Evolutionary conservation across 192 early-diverging fungal genomes (phyloP).

Genomic region (Linderina pennispora): DNA sequence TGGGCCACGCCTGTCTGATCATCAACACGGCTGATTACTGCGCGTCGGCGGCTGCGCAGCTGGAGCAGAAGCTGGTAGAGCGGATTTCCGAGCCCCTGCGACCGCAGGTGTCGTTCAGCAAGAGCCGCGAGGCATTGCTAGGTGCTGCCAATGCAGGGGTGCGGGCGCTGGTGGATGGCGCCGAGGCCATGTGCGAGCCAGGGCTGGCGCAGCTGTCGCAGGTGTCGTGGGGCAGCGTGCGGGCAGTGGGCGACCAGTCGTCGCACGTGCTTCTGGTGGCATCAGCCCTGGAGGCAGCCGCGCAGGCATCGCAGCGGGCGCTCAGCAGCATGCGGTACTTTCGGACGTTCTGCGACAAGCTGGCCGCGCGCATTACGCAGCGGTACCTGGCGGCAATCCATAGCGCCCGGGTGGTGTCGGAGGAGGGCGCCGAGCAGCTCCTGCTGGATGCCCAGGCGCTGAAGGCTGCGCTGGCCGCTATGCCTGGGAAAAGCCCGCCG

Average conservation of each 20-base stretch:
- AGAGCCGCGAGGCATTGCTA: conserved; percentile 75
- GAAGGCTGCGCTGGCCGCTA: conserved; percentile 71
- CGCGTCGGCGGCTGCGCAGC: conserved; percentile 69
- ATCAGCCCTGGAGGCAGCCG: conserved; percentile 48
- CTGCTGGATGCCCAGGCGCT: conserved; percentile 91
- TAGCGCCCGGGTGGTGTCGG: conserved; percentile 75
- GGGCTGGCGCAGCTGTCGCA: conserved; percentile 68
- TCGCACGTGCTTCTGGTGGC: conserved; percentile 72
- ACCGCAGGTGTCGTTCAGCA: conserved; percentile 62
- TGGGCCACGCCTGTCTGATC: conserved; percentile 68
- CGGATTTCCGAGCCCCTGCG: conserved; percentile 66
- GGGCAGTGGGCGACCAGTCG: conserved; percentile 92
- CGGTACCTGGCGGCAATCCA: conserved; percentile 66
- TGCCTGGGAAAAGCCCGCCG: conserved; percentile 46
- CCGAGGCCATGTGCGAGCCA: conserved; percentile 64
- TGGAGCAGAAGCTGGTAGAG: conserved; percentile 87
- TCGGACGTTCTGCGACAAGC: conserved; percentile 86
- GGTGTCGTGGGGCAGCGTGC: conserved; percentile 72
- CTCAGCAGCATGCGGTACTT: conserved; percentile 74
- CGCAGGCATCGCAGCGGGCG: conserved; percentile 53
- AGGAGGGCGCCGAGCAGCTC: conserved; percentile 95
- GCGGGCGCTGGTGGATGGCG: conserved; percentile 56
- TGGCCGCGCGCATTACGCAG: conserved; percentile 75
- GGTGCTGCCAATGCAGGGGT: conserved; percentile 58
- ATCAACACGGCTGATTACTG: conserved; percentile 97